Conservation (phyloP, 305 asterid species). For the Fraxinus xanthoxyloides region DNA sequence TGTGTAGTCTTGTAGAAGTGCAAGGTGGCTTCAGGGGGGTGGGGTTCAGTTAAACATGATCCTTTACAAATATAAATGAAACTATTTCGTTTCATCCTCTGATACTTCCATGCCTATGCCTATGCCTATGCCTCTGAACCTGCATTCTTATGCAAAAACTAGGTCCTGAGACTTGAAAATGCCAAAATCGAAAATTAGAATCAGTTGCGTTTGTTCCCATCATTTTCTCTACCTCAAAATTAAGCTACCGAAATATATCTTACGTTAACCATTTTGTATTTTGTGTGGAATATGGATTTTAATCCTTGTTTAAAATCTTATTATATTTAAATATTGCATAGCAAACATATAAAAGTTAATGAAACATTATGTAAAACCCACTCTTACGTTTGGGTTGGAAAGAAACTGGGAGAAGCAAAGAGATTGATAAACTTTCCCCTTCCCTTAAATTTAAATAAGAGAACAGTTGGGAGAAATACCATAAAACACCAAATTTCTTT, state of each 20-base stretch:
- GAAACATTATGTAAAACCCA: neutral
- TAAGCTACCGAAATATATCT: neutral
- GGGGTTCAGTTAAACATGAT: neutral
- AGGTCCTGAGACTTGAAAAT: neutral
- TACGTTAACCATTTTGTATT: neutral
- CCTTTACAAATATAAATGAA: no score
- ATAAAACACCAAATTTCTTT: neutral
- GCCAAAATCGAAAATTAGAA: neutral
- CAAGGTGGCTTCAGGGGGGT: neutral
- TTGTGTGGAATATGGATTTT: neutral
- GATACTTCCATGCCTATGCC: neutral
- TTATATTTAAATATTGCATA: neutral
- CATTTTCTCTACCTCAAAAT: neutral
- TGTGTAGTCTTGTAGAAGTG: neutral
- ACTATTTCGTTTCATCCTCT: neutral
- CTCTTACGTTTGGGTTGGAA: neutral
- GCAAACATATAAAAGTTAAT: neutral
- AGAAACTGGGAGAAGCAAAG: neutral
- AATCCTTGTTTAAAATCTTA: neutral
- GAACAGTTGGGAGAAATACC: neutral
- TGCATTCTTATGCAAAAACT: neutral
- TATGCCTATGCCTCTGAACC: neutral
- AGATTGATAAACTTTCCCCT: neutral
- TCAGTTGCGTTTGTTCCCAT: neutral
- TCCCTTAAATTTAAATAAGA: neutral